Evolutionary conservation across 768 basidiomycete genomes (phyloP), one percentile per base, ranked within the genome.

Genomic region (Russula brevipes): DNA sequence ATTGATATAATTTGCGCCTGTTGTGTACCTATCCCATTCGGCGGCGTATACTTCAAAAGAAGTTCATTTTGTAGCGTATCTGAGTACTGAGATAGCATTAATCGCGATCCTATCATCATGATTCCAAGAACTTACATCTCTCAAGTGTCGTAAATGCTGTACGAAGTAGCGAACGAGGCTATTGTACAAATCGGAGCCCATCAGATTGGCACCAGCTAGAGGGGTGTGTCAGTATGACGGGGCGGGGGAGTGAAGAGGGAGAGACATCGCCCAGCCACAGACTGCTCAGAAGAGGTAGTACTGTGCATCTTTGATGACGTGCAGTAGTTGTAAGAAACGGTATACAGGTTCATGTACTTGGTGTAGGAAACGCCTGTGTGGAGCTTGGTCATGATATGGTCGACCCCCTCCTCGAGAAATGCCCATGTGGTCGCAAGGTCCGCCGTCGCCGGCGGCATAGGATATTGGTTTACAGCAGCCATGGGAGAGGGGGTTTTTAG

Each of bases 281-380:
- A 72, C 3, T 73, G 69, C n/a, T 70, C 70, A 31, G 78, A 75
- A 19, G 78, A 76, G 30, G 71, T 76, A 52, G 80, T 79, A 70
- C 73, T 68, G 24, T 82, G 83, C 86, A 88, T 88, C 74, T 86
- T 87, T 3, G 89, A 89, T 35, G 89, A 89, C 33, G 92, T 98
- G 72, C 97, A 99, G 74, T 96, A 98, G 78, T 98, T 98, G 81
- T 99, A 98, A 9, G 92, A 90, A 57, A 94, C 91, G 30, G 94
- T 96, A 76, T 98, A 94, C 63, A 86, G 79, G 66, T 74, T 82
- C 91, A 89, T 93, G 73, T 93, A 92, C 81, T 85, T 91, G 64
- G 89, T 88, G 76, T 90, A 91, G 24, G 91, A 91, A 57, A 94
- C 88, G 64, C 91, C 91, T 0, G 89, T 90, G 70, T 91, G 89